Evolutionary conservation across 345 rosid species (phyloP), one percentile per base, ranked within the genome.

Genomic region (Populus davidiana): DNA sequence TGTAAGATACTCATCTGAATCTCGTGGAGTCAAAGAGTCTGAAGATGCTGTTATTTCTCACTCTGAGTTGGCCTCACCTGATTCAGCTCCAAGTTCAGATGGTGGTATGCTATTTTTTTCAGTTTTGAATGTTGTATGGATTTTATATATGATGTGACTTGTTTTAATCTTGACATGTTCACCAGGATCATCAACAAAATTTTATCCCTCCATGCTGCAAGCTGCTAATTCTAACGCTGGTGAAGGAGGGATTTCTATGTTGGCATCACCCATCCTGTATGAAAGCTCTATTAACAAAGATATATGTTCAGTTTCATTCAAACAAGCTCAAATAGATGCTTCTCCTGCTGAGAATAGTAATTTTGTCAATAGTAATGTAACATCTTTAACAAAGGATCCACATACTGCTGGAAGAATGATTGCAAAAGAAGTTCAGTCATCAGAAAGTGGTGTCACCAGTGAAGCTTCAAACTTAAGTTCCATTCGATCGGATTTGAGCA

Each of bases 401-500:
- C 82, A 81, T 75, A 84, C 90, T 86, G 81, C 85, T 82, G 91
- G 84, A 86, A 81, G 89, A 83, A 77, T 81, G 35, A 82, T 84
- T 50, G 80, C 77, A 69, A 86, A 86, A 67, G 88, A 86, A 79
- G 79, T 77, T 56, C 79, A 81, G 78, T 83, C 87, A 41, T 81
- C 85, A 31, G 81, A 79, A 74, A 84, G 89, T 77, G 85, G 72
- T 13, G 87, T 91, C 85, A 83, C 86, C 69, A 78, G 88, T 79
- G 94, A 90, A 84, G 84, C 81, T 75, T 86, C 92, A 36, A 88
- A 87, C 81, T 84, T 85, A 61, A 87, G 88, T 75, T 91, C 91
- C 82, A 91, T 83, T 81, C 79, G 81, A 81, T 92, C 96, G n/a
- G 81, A 92, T 84, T 80, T 83, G 76, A 91, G 90, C 67, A 80